Conservation (phyloP, 2,329 filamentous ascomycete species). For the Allantophomopsis cytisporea region DNA sequence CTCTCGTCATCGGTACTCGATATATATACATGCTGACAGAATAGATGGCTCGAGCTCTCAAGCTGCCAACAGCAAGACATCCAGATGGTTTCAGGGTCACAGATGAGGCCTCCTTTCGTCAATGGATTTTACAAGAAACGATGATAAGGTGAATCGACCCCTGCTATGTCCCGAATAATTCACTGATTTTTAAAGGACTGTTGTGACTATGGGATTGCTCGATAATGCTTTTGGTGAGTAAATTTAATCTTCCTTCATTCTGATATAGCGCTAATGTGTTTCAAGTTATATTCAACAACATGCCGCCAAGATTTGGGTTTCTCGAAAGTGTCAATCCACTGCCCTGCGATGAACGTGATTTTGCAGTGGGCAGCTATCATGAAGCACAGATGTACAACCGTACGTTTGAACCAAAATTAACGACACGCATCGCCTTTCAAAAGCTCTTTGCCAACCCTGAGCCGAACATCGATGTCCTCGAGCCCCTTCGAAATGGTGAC, state of each 20-base stretch:
- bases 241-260: too few relatives aligned
- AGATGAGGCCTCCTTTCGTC: conserved; percentile 1
- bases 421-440: conserved; percentile 15
- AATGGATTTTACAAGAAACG: background rate
- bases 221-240: conserved; percentile 12
- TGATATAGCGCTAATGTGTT: too few relatives aligned
- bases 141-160: background rate
- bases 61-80: conserved; percentile 12
- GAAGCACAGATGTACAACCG: conserved; percentile 7
- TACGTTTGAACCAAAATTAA: conserved; percentile 10
- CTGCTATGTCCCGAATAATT: background rate
- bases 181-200: conserved; percentile 6
- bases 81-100: background rate
- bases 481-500: conserved; percentile 6
- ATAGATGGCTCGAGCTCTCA: conserved; percentile 15
- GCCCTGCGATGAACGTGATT: conserved; percentile 13
- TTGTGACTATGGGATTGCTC: conserved; percentile 14
- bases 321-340: conserved; percentile 16
- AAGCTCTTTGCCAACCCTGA: conserved; percentile 10
- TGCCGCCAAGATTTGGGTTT: conserved; percentile 16
- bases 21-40: background rate
- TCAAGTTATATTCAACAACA: conserved; percentile 16
- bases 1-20: background rate
- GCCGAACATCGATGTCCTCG: conserved; percentile 6
- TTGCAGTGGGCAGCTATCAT: conserved; percentile 12